Base-by-base conservation (phyloP, 129 eudicot genomes). In the Pittosporum tobira region DNA sequence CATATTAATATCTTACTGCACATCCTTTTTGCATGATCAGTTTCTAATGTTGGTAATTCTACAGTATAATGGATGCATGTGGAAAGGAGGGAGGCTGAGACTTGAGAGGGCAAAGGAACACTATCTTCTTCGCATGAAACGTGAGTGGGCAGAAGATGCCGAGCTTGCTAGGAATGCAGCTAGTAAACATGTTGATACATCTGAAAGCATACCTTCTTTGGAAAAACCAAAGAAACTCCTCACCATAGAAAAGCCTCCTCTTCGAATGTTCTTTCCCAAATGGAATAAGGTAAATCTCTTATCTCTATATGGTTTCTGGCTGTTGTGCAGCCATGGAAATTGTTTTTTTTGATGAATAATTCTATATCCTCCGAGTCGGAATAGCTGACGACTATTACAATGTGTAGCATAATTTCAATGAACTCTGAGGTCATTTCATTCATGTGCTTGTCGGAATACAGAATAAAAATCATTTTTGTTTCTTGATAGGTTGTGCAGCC, bases 1-100 rank as follows among this genome's bases (percentile, higher is more conserved):
- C 47, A 48, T 69, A 28, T 25, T 28, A n/a, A 59, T 37, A 54
- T n/a, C 14, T 11, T 52, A 3, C 14, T 51, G 21, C 25, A 47
- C 38, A 10, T 21, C 22, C 18, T 36, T 25, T 23, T 67, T 34
- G 26, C 40, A 3, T 21, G 45, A 26, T 45, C 29, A 5, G 13
- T 24, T 14, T 43, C 40, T 21, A 9, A 26, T 23, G 36, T 40
- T 20, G 18, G 25, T 22, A 5, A 10, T 37, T 23, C 23, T 64
- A 24, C 80, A 93, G 99, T 93, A 93, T 59, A 93, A 87, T 79
- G 99, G 99, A 49, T 93, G 99, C 67, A 60, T 72, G 84, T 93
- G 99, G 99, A 93, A 87, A 63, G 96, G 99, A 52, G 96, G 96
- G 64, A 87, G 69, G 55, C 69, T 93, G 56, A 78, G 70, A 51